These are phyloP conservation scores for Amylostereum chailletii DNA, from an alignment of 1,284 basidiomycete species.

Conservation along the genomic window DNA sequence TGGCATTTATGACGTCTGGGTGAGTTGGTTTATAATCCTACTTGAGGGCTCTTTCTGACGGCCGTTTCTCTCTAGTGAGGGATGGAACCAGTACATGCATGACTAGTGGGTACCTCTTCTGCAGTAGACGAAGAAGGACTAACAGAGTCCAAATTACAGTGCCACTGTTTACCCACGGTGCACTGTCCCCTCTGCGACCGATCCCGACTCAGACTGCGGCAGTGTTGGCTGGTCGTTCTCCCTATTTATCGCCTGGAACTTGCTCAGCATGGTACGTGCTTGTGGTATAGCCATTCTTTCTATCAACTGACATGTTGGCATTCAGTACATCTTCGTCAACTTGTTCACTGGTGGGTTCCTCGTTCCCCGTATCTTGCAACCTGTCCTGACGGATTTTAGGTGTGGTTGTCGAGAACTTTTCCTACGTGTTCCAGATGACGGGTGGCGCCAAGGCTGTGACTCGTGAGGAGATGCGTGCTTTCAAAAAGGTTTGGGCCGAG, in stretches of 20 bases:
- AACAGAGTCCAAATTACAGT: conserved; percentile 27
- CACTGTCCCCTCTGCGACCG: conserved; percentile 45
- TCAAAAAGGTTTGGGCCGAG: conserved; percentile 92
- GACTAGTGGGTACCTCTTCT: conserved; percentile 57
- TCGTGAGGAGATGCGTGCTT: conserved; percentile 84
- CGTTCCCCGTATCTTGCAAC: conserved; percentile 4
- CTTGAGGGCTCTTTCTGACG: neutral
- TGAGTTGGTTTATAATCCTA: conserved; percentile 22
- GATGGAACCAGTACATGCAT: conserved; percentile 95
- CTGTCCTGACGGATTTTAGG: conserved; percentile 28
- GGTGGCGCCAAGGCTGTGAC: conserved; percentile 80
- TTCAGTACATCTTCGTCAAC: conserved; percentile 89
- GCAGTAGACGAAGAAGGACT: neutral
- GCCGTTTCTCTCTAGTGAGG: conserved; percentile 48
- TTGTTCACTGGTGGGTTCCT: conserved; percentile 71
- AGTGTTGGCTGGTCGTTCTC: conserved; percentile 79
- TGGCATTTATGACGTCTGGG: conserved; percentile 73
- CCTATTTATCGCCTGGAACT: conserved; percentile 94
- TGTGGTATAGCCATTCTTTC: neutral
- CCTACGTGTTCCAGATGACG: conserved; percentile 88
- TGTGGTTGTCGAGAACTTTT: conserved; percentile 96
- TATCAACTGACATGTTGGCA: neutral
- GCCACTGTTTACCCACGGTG: conserved; percentile 77
- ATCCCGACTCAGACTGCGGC: conserved; percentile 81
- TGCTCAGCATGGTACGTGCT: conserved; percentile 83